These are phyloP conservation scores for Umbelopsis sp. DNA, from an alignment of 192 early-diverging fungal genomes.

Conservation along the genomic window DNA sequence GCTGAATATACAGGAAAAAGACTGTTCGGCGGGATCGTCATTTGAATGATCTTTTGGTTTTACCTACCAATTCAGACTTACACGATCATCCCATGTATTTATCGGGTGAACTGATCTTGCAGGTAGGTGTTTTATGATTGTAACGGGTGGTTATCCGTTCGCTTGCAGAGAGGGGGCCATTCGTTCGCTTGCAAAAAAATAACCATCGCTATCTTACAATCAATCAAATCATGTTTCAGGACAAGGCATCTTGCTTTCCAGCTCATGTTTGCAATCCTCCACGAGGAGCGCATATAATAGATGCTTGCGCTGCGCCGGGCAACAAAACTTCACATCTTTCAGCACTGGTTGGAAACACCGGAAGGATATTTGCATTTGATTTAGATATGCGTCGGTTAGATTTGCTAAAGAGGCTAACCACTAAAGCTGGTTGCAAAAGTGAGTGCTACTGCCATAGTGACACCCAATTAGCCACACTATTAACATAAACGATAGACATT, in stretches of 20 bases:
- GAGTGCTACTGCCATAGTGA: constrained; percentile 9
- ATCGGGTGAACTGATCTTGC: constrained; percentile 83
- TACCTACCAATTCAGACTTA: constrained; percentile 87
- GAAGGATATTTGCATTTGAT: constrained; percentile 91
- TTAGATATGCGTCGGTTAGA: constrained; percentile 74
- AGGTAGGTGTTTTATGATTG: constrained; percentile 45
- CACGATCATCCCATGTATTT: constrained; percentile 79
- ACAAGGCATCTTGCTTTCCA: constrained; percentile 95
- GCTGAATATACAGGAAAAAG: no score
- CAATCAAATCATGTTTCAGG: constrained; percentile 41
- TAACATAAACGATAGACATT: constrained; percentile 57
- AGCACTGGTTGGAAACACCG: constrained; percentile 85
- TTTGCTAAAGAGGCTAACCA: constrained; percentile 73
- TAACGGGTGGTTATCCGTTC: no score
- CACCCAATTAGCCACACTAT: not conserved
- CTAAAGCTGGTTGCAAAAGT: constrained; percentile 83
- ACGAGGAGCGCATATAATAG: constrained; percentile 68
- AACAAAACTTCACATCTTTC: constrained; percentile 97
- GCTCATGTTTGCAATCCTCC: constrained; percentile 79
- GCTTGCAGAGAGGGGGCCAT: no score
- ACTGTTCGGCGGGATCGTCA: constrained; percentile 67
- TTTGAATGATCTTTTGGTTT: constrained; percentile 79
- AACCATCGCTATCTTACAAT: not conserved
- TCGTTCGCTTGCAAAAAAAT: no score
- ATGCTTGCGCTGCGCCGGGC: constrained; percentile 96